Conservation (phyloP, 805 yeast species). For the Barnettozyma botsteinii region DNA sequence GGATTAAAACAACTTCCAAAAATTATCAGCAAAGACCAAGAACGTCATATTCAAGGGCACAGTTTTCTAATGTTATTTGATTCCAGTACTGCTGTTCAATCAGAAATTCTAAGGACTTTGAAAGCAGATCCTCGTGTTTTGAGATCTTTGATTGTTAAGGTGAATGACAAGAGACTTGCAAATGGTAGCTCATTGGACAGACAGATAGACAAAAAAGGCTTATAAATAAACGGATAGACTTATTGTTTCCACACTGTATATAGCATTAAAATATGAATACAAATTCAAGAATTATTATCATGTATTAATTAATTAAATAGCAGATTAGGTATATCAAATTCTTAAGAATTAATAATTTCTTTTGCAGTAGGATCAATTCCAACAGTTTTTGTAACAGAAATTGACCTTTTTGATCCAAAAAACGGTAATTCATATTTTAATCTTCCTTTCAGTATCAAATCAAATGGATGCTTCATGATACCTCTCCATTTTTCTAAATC, state of each 20-base stretch:
- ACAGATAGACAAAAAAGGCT: neutral
- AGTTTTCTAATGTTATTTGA: slow-evolving; percentile 86
- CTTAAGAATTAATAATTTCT: neutral
- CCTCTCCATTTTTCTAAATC: slow-evolving; percentile 60
- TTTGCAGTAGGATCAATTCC: slow-evolving; percentile 46
- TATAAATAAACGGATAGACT: neutral
- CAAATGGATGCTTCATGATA: slow-evolving; percentile 76
- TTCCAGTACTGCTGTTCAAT: slow-evolving; percentile 78
- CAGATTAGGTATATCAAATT: no score
- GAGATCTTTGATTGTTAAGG: slow-evolving; percentile 67
- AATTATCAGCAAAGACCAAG: slow-evolving; percentile 78
- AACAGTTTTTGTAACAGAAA: slow-evolving; percentile 55
- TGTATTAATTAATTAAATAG: no score
- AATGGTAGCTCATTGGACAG: slow-evolving; percentile 54
- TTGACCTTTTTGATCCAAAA: slow-evolving; percentile 43
- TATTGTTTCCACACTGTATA: neutral
- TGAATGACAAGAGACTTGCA: slow-evolving; percentile 46
- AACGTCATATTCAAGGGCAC: slow-evolving; percentile 84
- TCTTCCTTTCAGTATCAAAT: slow-evolving; percentile 76
- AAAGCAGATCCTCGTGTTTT: slow-evolving; percentile 88
- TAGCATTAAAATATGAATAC: neutral
- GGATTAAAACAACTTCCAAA: slow-evolving; percentile 78
- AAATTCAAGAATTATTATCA: no score
- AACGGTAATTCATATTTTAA: slow-evolving; percentile 74
- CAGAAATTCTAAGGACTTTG: slow-evolving; percentile 73